A percentile compares a stretch with the other conserved stretches of the same genome.
phyloP scores from a whole-genome alignment of 2,329 filamentous ascomycete genomes.

The Aspergillus sp. region DNA sequence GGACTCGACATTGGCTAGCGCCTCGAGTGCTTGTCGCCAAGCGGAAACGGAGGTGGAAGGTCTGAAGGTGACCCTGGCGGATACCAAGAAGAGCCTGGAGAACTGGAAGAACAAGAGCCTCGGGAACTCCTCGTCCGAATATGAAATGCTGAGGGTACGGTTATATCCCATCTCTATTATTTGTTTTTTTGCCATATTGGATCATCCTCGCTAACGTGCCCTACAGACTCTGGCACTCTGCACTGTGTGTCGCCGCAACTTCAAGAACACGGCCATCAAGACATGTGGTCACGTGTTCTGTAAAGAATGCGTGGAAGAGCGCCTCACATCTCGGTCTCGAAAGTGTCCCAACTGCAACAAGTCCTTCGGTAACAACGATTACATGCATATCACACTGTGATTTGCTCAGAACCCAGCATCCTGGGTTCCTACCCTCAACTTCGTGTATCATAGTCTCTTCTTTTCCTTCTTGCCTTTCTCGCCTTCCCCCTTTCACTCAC shows the following conservation, averaged over 20 bases:
- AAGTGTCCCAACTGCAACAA: constrained; percentile 95
- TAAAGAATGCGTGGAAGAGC: constrained; percentile 83
- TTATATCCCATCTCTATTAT: neutral
- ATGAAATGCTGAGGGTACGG: constrained; percentile 81
- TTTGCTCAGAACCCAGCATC: constrained; percentile 10
- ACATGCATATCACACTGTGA: constrained; percentile 65
- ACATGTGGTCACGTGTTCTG: constrained; percentile 96
- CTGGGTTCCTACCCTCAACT: constrained; percentile 19
- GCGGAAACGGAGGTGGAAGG: constrained; percentile 74
- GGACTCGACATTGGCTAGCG: constrained; percentile 67
- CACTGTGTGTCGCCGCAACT: constrained; percentile 86
- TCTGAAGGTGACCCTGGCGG: constrained; percentile 73
- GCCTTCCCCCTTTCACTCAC: constrained; percentile 2
- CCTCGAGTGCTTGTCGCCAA: constrained; percentile 62
- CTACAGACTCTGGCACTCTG: constrained; percentile 74
- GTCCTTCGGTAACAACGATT: constrained; percentile 86
- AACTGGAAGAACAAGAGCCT: constrained; percentile 80
- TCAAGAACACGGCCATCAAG: constrained; percentile 92
- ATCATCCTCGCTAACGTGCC: constrained; percentile 19
- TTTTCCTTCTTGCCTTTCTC: constrained; percentile 16
- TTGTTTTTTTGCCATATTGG: neutral
- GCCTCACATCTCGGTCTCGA: constrained; percentile 83
- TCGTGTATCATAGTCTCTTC: constrained; percentile 37
- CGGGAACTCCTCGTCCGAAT: constrained; percentile 77
- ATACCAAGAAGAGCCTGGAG: constrained; percentile 79